A percentile compares a stretch with the other conserved stretches of the same genome.
Conservation (phyloP, 139 green algal genomes). For the Monoraphidium neglectum region DNA sequence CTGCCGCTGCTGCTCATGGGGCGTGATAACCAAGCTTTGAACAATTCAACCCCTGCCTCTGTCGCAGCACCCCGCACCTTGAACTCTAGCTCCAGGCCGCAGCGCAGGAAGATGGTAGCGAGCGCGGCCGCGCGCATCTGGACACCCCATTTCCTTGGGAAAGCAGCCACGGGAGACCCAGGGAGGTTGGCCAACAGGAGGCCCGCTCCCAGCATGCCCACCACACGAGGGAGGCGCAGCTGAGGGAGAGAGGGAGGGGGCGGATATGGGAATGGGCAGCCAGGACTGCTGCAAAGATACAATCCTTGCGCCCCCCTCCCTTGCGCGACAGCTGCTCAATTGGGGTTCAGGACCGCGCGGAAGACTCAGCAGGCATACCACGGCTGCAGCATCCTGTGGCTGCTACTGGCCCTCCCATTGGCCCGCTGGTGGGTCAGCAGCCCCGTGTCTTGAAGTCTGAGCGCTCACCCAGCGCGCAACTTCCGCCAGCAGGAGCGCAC, state of each 20-base stretch:
- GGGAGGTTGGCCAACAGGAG: conserved; percentile 70
- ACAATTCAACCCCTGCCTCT: neutral
- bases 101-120: conserved; percentile 83
- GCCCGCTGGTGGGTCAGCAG: neutral
- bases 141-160: conserved; percentile 63
- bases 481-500: conserved; percentile 17
- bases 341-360: no score
- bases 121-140: conserved; percentile 73
- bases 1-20: conserved; percentile 50
- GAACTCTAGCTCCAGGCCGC: conserved; percentile 81
- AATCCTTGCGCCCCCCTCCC: neutral
- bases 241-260: conserved; percentile 6
- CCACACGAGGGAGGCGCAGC: conserved; percentile 56
- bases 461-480: conserved; percentile 20
- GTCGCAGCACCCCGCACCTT: conserved; percentile 22
- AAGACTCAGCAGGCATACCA: no score
- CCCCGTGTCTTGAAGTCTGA: neutral
- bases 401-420: neutral
- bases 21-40: no score
- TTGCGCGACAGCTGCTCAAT: neutral
- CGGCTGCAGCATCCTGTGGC: neutral
- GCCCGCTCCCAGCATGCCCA: conserved; percentile 77
- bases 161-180: conserved; percentile 45
- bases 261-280: no score
- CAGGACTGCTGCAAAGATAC: neutral